Base-by-base conservation (phyloP, 106 monocot genomes). In the Iris macrosiphon region DNA sequence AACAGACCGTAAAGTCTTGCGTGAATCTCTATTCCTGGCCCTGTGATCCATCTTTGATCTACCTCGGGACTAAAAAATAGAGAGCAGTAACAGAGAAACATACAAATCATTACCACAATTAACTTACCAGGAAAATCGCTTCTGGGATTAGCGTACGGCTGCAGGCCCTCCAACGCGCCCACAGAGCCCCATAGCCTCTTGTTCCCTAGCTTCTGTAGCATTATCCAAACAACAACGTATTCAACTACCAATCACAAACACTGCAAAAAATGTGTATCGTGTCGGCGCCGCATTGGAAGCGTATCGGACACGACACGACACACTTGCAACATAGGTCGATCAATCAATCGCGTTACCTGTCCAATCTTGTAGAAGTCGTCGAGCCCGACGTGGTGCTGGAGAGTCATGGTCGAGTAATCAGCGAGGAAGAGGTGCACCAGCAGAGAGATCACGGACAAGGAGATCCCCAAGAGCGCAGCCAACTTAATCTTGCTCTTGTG, bases 111-210 rank as follows among this genome's bases (percentile, higher is more conserved):
- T 51, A 11, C 30, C 6, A 30, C 6, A 19, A 52, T 30, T 0
- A 52, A 39, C 25, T 50, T 80, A 90, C 89, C 80, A 53, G 71
- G 68, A 39, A 76, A 77, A 32, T 27, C 27, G 19, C 35, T 66
- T 60, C 85, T 74, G 23, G 84, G 81, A 48, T 62, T 67, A 31
- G 85, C 77, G 67, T 69, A 72, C 49, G 90, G 90, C 31, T 81
- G 78, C 30, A 91, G 57, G 13, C 45, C 39, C 33, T 81, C 90
- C 49, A 91, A 68, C 30, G 74, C 66, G 13, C 33, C 56, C 71
- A 81, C 67, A 23, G 85, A 40, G 27, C 90, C 90, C 85, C 90
- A 91, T 49, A 91, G 64, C 58, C 62, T 78, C 53, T 45, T 53
- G 41, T 61, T 50, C 8, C 60, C 16, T 29, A 49, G 38, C 47